Evolutionary conservation across 352 stramenopile genomes (phyloP), one percentile per base, ranked within the genome.

Genomic region (Phytophthora pinifolia): DNA sequence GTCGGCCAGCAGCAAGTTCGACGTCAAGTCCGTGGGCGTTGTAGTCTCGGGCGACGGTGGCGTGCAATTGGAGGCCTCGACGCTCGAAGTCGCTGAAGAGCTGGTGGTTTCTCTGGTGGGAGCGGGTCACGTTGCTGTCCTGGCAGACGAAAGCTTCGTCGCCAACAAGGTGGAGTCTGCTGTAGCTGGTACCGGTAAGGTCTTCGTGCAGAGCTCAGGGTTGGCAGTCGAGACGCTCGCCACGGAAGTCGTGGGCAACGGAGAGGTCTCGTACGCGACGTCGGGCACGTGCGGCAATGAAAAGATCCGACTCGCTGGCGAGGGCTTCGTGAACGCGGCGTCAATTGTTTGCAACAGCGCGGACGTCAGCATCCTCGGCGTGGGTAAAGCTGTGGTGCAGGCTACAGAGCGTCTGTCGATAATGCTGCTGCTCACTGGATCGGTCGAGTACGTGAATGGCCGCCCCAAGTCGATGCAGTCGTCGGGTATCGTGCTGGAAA

Each of bases 321-420:
- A 71, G 38, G 72, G 74, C 9, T 56, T 62, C 29, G 52, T 85
- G 39, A 63, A 71, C 14, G 31, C 70, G 2, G 74, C 54, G 15
- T 78, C 73, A 4, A 72, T 80, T 31, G 66, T 65, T n/a, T 73
- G 66, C 32, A 67, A 73, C 13, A 54, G 68, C 38, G 64, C 72
- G 5, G 56, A 70, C 20, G 54, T 85, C n/a, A 70, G 39, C n/a
- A 62, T 85, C 12, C 39, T 74, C 9, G 74, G 74, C 33, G 64
- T 47, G 32, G 74, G 74, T 14, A 44, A 74, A 52, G 67, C 63
- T 2, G 49, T 79, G 7, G 55, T 85, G 14, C 67, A 82, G 64
- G 67, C 67, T 6, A 78, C 57, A 14, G 58, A 72, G 15, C 61
- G 71, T 14, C 61, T 84, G 9, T 56, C 61, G 22, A 52, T 64